Evolutionary conservation across 371 early-diverging fungal genomes (phyloP), one percentile per base, ranked within the genome.

Genomic region (Mucor lusitanicus): DNA sequence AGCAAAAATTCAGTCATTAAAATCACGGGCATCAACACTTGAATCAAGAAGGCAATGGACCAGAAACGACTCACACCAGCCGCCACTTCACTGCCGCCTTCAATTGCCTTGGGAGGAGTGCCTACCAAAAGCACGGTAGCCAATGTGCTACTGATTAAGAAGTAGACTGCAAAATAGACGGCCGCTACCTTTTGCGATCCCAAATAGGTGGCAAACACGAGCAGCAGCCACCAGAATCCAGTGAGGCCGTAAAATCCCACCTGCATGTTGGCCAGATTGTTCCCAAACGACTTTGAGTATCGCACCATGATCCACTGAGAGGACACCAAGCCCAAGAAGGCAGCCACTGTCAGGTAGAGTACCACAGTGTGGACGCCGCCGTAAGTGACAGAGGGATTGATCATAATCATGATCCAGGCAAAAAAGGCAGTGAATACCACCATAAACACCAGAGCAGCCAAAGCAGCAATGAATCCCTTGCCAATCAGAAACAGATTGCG

Each of bases 141-240:
- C 37, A 77, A 54, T 57, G 78, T 69, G 11, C 75, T 77, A 4
- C 81, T 77, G n/a, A 64, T 59, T 27, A 75, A 61, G 64, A 85
- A 78, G 72, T 78, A 85, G 23, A 76, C 65, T 9, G 68, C 53
- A 61, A 73, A 78, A 58, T 85, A 85, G 25, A 71, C 60, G 15
- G 74, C 64, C 0, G 84, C 79, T 28, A 82, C 58, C 17, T 69
- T 56, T 21, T 70, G 63, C 3, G 59, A 67, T 3, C 73, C 76
- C 5, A 77, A 28, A 25, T 68, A 30, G 1, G 77, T 76, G 15
- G 86, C 81, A 13, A 61, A 63, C 0, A 78, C 69, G 40, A 82
- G 65, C 7, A 82, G 61, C 0, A 73, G 57, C 84, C 84, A 85
- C 81, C 80, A 82, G 50, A 85, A 76, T 8, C 67, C 59, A 2